Percentiles rank a stretch among this genome's conserved stretches.
Evolutionary conservation across 148 eudicot genomes (phyloP).

Genomic region (Nepenthes mirabilis): DNA sequence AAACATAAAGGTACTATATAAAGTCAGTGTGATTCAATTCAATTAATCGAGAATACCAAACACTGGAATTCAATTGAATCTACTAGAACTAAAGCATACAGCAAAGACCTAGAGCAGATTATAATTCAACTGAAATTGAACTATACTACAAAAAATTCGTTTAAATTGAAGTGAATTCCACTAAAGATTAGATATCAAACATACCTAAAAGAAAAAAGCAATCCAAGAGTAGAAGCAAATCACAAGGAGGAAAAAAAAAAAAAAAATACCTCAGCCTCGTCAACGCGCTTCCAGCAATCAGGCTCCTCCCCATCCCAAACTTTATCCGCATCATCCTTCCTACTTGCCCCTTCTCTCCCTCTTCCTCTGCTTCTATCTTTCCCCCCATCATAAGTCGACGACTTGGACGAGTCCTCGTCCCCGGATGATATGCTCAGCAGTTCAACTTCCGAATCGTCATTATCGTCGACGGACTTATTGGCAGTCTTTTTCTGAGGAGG

Average conservation of each 20-base stretch:
- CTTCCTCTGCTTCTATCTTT: constrained; percentile 12
- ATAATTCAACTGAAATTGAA: no score
- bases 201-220: not conserved
- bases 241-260: not conserved
- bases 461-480: constrained; percentile 47
- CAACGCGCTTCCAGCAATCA: constrained; percentile 74
- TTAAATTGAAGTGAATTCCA: no score
- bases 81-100: no score
- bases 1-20: no score
- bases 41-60: no score
- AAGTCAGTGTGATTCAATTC: no score
- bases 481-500: constrained; percentile 10
- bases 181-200: no score
- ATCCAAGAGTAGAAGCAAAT: no score
- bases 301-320: constrained; percentile 86
- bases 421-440: constrained; percentile 90
- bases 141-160: no score
- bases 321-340: constrained; percentile 42
- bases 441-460: constrained; percentile 92
- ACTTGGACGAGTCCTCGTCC: constrained; percentile 62
- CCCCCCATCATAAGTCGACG: constrained; percentile 20
- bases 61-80: no score
- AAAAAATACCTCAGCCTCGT: constrained; percentile 79
- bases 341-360: constrained; percentile 8
- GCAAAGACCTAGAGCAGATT: no score